phyloP scores from a whole-genome alignment of 2,329 filamentous ascomycete species.

The Trichoderma koningiopsis region DNA sequence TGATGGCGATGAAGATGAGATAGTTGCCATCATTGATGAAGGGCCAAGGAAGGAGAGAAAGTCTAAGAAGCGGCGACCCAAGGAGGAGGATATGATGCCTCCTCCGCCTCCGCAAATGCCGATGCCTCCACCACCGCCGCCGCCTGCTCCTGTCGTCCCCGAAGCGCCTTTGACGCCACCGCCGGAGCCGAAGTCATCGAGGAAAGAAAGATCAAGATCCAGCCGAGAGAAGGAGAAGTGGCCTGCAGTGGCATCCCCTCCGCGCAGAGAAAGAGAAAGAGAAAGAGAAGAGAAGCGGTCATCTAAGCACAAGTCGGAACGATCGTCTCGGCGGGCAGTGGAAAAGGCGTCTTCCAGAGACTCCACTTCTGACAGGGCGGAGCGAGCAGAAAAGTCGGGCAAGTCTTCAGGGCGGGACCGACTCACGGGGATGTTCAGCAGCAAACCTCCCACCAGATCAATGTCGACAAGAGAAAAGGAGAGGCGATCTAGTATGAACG shows the following conservation, averaged over 20 bases:
- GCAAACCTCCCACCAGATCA: conserved; percentile 67
- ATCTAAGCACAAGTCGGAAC: conserved; percentile 68
- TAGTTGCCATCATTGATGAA: conserved; percentile 55
- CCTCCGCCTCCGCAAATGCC: conserved; percentile 41
- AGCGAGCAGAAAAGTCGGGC: conserved; percentile 47
- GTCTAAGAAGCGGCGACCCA: conserved; percentile 41
- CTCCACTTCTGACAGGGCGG: conserved; percentile 72
- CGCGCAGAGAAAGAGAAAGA: conserved; percentile 38
- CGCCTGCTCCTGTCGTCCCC: conserved; percentile 50
- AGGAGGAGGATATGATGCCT: conserved; percentile 2
- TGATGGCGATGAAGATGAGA: conserved; percentile 52
- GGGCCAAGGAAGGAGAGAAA: conserved; percentile 44
- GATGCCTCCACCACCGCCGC: conserved; percentile 37
- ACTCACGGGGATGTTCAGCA: conserved; percentile 67
- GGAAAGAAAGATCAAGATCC: conserved; percentile 76
- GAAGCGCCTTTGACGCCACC: conserved; percentile 54
- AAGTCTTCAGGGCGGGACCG: conserved; percentile 57
- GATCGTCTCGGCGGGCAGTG: conserved; percentile 53
- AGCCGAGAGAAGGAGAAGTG: conserved; percentile 72
- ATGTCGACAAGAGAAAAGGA: conserved; percentile 70
- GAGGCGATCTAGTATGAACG: conserved; percentile 57
- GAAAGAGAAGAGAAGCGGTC: conserved; percentile 48
- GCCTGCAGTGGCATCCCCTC: conserved; percentile 60
- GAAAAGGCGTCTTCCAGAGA: conserved; percentile 67
- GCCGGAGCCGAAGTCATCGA: conserved; percentile 61